phyloP scores from a whole-genome alignment of 2,329 filamentous ascomycete genomes.

The Penicillium sp. region DNA sequence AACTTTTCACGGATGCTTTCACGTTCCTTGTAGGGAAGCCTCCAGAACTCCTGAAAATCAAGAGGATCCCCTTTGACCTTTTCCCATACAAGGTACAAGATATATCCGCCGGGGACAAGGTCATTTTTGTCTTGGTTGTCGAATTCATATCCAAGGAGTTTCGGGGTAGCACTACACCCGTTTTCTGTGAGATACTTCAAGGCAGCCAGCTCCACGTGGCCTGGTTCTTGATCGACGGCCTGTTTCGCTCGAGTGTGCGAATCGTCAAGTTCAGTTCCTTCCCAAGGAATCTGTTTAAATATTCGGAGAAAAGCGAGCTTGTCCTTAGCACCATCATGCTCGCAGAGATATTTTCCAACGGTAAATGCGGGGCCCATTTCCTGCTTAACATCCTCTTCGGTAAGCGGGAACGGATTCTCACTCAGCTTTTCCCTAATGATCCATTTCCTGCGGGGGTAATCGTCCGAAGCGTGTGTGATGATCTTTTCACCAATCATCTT shows the following conservation, averaged over 20 bases:
- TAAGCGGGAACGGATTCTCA: background rate
- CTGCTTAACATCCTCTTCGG: background rate
- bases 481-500: too few relatives aligned
- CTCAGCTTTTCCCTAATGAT: background rate
- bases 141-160: background rate
- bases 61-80: background rate
- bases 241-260: too few relatives aligned
- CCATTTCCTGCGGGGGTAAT: too few relatives aligned
- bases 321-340: too few relatives aligned
- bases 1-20: background rate
- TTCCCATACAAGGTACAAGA: background rate
- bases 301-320: too few relatives aligned
- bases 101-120: background rate
- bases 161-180: background rate
- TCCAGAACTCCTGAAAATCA: background rate
- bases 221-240: too few relatives aligned
- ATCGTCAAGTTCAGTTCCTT: too few relatives aligned
- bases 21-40: background rate
- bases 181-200: background rate
- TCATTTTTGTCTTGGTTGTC: background rate
- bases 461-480: too few relatives aligned
- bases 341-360: too few relatives aligned
- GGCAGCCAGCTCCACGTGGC: background rate
- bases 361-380: background rate
- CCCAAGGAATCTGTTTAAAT: too few relatives aligned